Evolutionary conservation across 139 green algal species (phyloP), one percentile per base, ranked within the genome.

Genomic region (Gonium pectorale): DNA sequence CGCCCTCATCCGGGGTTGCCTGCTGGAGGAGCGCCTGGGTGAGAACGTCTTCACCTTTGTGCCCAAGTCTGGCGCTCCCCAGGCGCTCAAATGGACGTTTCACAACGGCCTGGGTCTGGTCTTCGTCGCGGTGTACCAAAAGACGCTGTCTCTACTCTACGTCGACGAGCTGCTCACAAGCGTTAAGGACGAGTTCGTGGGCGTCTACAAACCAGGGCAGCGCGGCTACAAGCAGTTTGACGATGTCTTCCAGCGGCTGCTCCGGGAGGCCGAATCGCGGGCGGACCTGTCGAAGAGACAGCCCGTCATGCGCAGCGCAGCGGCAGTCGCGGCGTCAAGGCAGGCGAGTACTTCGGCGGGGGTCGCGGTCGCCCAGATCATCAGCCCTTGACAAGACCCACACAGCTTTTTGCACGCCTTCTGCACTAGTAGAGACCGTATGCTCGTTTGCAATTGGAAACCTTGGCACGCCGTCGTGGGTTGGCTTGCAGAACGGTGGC

Each of bases 91-190:
- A 86, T 99, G 97, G 97, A 94, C 90, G 0, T 94, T 99, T 52
- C 94, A 99, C 89, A 99, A 99, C 81, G 93, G 95, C 24, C 86
- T 99, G 62, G 96, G 93, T 13, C 88, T 99, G 4, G 95, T 99
- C 44, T 99, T 99, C 90, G 97, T 99, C 54, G 97, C 96, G 0
- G 97, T 98, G 6, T 99, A 99, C 85, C 96, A 99, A 60, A 92
- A 95, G 63, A 89, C 97, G 26, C 87, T 98, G 8, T 96, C 94
- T 63, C 89, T 99, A 26, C 81, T 95, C 59, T 98, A 98, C 80
- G 95, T 99, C 35, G 95, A 98, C 51, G 90, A 95, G 67, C 89
- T 98, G 70, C 90, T 98, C 73, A 71, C 91, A n/a, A 51, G 67
- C 9, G 81, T 95, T 1, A 94, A 94, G 63, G 79, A 86, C 15